phyloP scores from a whole-genome alignment of 2,329 filamentous ascomycete genomes.

The Hypoxylon sp. region DNA sequence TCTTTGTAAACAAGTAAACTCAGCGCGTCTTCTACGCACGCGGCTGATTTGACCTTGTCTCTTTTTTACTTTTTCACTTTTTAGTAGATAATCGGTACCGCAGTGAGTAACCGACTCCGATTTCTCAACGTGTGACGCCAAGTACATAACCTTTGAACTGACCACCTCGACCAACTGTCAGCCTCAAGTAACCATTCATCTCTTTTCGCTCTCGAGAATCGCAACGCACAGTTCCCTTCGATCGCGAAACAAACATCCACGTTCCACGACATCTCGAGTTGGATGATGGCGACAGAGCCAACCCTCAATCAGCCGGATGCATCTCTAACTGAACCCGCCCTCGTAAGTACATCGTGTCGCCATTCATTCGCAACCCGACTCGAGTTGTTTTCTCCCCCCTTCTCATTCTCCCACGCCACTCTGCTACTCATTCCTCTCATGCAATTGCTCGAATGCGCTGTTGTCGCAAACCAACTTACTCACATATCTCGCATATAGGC shows the following conservation, averaged over 20 bases:
- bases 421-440: neutral
- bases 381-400: constrained; percentile 9
- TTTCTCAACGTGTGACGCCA: constrained; percentile 45
- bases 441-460: constrained; percentile 25
- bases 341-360: constrained; percentile 50
- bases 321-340: constrained; percentile 53
- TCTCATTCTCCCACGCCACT: constrained; percentile 8
- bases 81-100: constrained; percentile 18
- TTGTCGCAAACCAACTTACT: constrained; percentile 27
- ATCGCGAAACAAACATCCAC: constrained; percentile 43
- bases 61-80: constrained; percentile 1
- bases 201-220: constrained; percentile 27
- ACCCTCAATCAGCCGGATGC: constrained; percentile 53
- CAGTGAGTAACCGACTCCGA: constrained; percentile 40
- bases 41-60: constrained; percentile 30
- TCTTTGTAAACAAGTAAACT: constrained; percentile 15
- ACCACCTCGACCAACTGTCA: constrained; percentile 46
- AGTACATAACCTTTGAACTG: constrained; percentile 46
- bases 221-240: constrained; percentile 36
- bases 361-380: constrained; percentile 9
- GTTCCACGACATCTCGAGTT: constrained; percentile 45
- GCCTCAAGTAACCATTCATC: constrained; percentile 28
- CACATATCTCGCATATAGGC: constrained; percentile 33
- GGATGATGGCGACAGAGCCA: constrained; percentile 58
- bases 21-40: constrained; percentile 36